phyloP scores from a whole-genome alignment of 2,329 filamentous ascomycete species.

The Aspergillus pseudoterreus region DNA sequence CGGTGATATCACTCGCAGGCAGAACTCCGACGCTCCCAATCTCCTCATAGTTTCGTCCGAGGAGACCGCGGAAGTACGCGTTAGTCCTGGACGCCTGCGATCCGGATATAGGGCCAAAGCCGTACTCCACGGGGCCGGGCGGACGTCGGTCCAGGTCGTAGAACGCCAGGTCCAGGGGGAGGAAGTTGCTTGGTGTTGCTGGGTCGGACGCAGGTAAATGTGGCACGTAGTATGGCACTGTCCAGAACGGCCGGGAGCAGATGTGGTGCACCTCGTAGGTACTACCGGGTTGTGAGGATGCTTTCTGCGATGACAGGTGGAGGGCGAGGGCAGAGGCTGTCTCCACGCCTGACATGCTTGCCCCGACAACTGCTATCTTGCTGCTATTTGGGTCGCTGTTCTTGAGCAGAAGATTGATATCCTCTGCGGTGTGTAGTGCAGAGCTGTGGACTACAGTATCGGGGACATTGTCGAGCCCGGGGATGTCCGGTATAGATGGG shows the following conservation, averaged over 20 bases:
- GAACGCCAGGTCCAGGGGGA: slow-evolving; percentile 69
- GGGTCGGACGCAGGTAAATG: slow-evolving; percentile 18
- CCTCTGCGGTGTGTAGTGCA: slow-evolving; percentile 54
- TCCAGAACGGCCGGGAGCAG: slow-evolving; percentile 67
- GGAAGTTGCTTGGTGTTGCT: slow-evolving; percentile 42
- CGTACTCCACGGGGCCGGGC: slow-evolving; percentile 56
- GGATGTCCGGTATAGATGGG: slow-evolving; percentile 51
- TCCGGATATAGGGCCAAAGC: slow-evolving; percentile 60
- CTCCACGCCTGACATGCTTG: slow-evolving; percentile 80
- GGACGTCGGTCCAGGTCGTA: slow-evolving; percentile 66
- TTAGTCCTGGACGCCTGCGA: slow-evolving; percentile 57
- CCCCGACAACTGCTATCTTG: slow-evolving; percentile 71
- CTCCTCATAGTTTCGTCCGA: slow-evolving; percentile 46
- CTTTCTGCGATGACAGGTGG: slow-evolving; percentile 61
- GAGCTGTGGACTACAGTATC: slow-evolving; percentile 66
- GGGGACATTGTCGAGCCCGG: slow-evolving; percentile 23
- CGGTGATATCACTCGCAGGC: slow-evolving; percentile 30
- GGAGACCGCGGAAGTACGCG: slow-evolving; percentile 39
- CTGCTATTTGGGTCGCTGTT: slow-evolving; percentile 34
- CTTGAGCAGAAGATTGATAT: slow-evolving; percentile 14
- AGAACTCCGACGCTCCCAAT: slow-evolving; percentile 26
- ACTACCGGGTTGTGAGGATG: slow-evolving; percentile 45
- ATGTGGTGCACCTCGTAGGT: slow-evolving; percentile 60
- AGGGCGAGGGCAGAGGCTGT: slow-evolving; percentile 68
- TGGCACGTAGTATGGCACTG: slow-evolving; percentile 56